Evolutionary conservation across 2,329 filamentous ascomycete species (phyloP), one percentile per base, ranked within the genome.

Genomic region (Penicillium sp.): DNA sequence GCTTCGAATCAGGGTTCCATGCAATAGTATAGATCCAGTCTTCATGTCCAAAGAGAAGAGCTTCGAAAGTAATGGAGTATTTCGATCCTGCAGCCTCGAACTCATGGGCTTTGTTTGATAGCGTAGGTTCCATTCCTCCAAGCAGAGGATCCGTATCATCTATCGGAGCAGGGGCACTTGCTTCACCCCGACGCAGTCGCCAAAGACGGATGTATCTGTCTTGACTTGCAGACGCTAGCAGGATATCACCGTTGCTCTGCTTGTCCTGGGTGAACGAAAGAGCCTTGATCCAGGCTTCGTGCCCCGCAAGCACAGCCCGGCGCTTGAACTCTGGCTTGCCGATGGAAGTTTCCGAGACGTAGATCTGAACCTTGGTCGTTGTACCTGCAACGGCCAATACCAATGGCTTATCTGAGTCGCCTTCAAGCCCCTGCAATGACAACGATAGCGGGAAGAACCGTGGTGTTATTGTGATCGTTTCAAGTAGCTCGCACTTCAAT

Each of bases 191-290:
- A 62, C 90, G 89, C 36, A 99, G 78, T 57, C 93, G 86, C 94
- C 94, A 99, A 36, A 99, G 83, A 41, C 94, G 89, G 58, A 97
- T 88, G 69, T 97, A 99, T 77, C 96, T 97, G 75, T 99, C 94
- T 74, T 99, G 94, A 71, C 93, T 97, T 23, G 93, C 93, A 12
- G 93, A 97, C 0, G 93, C 91, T 21, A 99, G 82, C 23, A 97
- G 77, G 4, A 96, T 72, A 71, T 97, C 93, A 52, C 84, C 74
- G 0, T 75, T 64, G 23, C 77, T 76, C 2, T 78, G 70, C 15
- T 75, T 82, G 69, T 94, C 90, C 59, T 79, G 79, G 1, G 85
- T 84, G 65, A 99, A 94, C 61, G 88, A 88, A 13, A 99, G 80
- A 15, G 91, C 93, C 48, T 93, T 83, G 47, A 99, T 86, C 94